Conservation (phyloP, 495 filamentous ascomycete genomes). For the Penicillium canescens region DNA sequence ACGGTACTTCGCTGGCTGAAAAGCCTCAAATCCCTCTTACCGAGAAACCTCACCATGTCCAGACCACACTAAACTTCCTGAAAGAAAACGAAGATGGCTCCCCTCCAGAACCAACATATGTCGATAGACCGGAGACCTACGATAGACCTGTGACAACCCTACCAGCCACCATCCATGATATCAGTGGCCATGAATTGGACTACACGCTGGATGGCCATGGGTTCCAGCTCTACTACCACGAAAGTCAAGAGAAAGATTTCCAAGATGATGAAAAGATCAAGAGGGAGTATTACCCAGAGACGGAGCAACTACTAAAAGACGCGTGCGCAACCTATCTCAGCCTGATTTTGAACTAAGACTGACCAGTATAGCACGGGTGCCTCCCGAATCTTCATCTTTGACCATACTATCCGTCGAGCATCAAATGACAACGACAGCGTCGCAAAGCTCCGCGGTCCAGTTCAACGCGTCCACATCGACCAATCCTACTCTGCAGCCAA, state of each 20-base stretch:
- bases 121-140: constrained; percentile 52
- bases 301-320: constrained; percentile 64
- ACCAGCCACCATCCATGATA: constrained; percentile 42
- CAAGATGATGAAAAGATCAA: constrained; percentile 69
- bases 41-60: constrained; percentile 46
- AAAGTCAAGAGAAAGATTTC: constrained; percentile 50
- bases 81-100: constrained; percentile 61
- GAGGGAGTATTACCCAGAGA: constrained; percentile 64
- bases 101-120: constrained; percentile 49
- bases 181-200: constrained; percentile 49
- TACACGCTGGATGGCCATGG: constrained; percentile 50
- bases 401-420: constrained; percentile 71
- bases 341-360: not conserved
- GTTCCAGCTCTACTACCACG: constrained; percentile 52
- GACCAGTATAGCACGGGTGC: constrained; percentile 47
- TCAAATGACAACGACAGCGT: constrained; percentile 25
- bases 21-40: constrained; percentile 13
- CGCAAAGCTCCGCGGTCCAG: constrained; percentile 55
- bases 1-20: constrained; percentile 15
- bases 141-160: constrained; percentile 37
- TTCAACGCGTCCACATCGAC: constrained; percentile 70
- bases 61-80: constrained; percentile 59
- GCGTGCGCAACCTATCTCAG: constrained; percentile 34
- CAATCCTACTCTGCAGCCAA: constrained; percentile 63
- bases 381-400: constrained; percentile 65